Base-by-base conservation (phyloP, 805 yeast species). In the Saccharomyces mikatae region DNA sequence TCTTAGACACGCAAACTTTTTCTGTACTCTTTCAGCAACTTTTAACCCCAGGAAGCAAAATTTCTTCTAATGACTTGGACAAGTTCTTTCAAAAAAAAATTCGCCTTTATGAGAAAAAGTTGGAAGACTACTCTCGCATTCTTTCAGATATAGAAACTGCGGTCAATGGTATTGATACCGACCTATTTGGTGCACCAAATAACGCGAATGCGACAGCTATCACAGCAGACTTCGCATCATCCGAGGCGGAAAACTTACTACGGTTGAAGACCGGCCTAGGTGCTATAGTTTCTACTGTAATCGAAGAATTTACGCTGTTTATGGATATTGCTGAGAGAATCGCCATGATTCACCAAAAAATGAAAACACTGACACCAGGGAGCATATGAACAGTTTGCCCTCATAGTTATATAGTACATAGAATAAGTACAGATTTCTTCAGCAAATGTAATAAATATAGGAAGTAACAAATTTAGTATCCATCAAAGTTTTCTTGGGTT, bases 281-380 rank as follows among this genome's bases (percentile, higher is more conserved):
- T 55, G 74, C 78, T 58, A 77, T 86, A 28, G 80, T 84, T 14
- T 77, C 78, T 50, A 83, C 88, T 0, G 76, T 87, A 27, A 80
- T 80, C 54, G 83, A 82, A 60, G 92, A 86, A 68, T 86, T 84
- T 65, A 74, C 75, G 47, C 71, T 86, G 52, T 87, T 85, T 68
- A 83, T 86, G 82, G 91, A 86, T 66, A 74, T 84, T 47, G 85
- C 91, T 50, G 87, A 86, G 66, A 78, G 81, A 46, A 77, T 85
- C 65, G 91, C 92, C 2, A 87, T 83, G 60, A 68, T 85, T 46
- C 92, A 86, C 68, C 82, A 80, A 59, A 73, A 72, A 51, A 77
- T 78, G 4, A 77, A 72, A 58, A 17, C 44, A 36, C 24, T 36
- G 24, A 24, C 44, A 36, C 17, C 44, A 17, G 8, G 2, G 24